Evolutionary conservation across 495 filamentous ascomycete genomes (phyloP).

Genomic region (Parathielavia hyrcaniae): DNA sequence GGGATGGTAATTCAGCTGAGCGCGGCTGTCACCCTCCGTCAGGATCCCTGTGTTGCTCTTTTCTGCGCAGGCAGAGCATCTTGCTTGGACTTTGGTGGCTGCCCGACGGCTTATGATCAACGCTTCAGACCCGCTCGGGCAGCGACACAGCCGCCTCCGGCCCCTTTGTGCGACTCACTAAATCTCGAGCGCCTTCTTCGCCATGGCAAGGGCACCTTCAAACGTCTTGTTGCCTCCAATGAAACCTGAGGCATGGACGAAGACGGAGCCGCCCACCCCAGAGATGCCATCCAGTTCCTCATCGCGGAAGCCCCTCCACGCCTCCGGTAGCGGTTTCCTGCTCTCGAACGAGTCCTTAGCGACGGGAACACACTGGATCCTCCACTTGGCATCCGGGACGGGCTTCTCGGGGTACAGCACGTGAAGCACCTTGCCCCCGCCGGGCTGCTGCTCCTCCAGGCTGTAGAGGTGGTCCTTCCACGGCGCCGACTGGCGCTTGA

Average conservation of each 20-base stretch:
- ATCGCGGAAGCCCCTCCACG: constrained; percentile 86
- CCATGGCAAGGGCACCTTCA: constrained; percentile 86
- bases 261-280: constrained; percentile 72
- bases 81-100: neutral
- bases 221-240: constrained; percentile 90
- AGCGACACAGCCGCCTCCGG: neutral
- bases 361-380: constrained; percentile 79
- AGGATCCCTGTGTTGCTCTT: neutral
- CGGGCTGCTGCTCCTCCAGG: constrained; percentile 59
- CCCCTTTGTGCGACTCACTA: constrained; percentile 8
- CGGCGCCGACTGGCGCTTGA: constrained; percentile 67
- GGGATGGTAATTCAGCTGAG: neutral
- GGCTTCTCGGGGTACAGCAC: constrained; percentile 87
- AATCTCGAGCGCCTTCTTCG: constrained; percentile 54
- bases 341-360: constrained; percentile 80
- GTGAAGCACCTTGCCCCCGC: constrained; percentile 61
- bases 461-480: constrained; percentile 96
- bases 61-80: neutral
- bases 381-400: constrained; percentile 70
- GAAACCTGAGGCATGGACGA: constrained; percentile 91
- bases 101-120: constrained; percentile 2
- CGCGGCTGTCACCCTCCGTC: neutral
- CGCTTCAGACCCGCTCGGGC: too few species aligned
- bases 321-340: constrained; percentile 80
- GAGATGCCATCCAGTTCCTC: constrained; percentile 67